Evolutionary conservation across 1,139 yeast genomes (phyloP), one percentile per base, ranked within the genome.

Genomic region (Pichia sp.): DNA sequence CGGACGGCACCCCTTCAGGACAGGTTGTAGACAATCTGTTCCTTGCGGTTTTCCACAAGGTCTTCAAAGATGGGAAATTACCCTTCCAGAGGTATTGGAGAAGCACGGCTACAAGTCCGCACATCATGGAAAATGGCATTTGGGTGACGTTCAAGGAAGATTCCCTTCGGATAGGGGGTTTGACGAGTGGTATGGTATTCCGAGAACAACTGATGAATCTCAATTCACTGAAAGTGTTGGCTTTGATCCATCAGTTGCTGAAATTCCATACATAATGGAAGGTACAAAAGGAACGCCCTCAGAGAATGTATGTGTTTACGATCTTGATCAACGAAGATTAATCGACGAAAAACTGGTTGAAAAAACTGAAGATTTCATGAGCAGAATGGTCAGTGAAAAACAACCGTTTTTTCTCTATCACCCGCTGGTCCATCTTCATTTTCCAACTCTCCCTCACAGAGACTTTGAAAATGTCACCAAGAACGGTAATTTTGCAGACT

Each of bases 131-230:
- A 47, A 47, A 23, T 47, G 49, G 49, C 49, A 46, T 46, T 26
- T 46, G 19, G 49, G 49, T 16, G 49, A 46, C 34, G 43, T 46
- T 8, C 49, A 40, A 3, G 49, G 49, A 34, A 46, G 49, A 32
- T 46, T 15, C 8, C 49, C 49, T 13, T 34, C 49, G 3, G 49
- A 46, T 36, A 46, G 49, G 34, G 49, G 49, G 4, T 46, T 46
- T 34, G 49, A 46, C 23, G 49, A 46, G 34, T 46, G 49, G 49
- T 46, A 46, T 46, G 49, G 49, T 19, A 46, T 46, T 36, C 49
- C 49, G n/a, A 46, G 49, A 32, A 46, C 49, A 16, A 46, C 49
- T 16, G 43, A 46, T 46, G 49, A 46, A 34, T 46, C 49, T 2
- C 49, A 46, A 32, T 46, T 46, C 16, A 34, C 43, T 34, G 49